Conservation (phyloP, 495 filamentous ascomycete genomes). For the Penicillium simplicissimum region DNA sequence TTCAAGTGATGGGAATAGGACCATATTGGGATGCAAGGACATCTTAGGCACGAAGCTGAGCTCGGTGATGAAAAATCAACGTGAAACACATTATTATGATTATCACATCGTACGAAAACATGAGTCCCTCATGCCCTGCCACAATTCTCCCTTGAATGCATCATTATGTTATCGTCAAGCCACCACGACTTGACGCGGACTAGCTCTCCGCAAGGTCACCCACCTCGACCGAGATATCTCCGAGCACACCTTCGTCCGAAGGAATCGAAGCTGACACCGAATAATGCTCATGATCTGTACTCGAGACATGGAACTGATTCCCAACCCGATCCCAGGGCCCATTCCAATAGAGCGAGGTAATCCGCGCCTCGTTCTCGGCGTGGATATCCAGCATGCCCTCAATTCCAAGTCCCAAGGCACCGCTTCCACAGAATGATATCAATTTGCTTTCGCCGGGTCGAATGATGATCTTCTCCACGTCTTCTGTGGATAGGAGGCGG, state of each 20-base stretch:
- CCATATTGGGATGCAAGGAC: no score
- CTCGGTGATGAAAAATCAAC: not conserved
- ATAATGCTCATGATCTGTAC: slow-evolving; percentile 7
- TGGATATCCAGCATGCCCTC: slow-evolving; percentile 18
- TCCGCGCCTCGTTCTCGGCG: not conserved
- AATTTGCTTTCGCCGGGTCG: slow-evolving; percentile 8
- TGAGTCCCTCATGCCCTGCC: not conserved
- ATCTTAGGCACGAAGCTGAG: no score
- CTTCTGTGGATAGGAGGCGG: slow-evolving; percentile 6
- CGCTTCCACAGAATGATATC: slow-evolving; percentile 14
- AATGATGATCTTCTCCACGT: slow-evolving; percentile 11
- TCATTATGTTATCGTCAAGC: not conserved
- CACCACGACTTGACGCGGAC: not conserved
- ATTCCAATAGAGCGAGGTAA: slow-evolving; percentile 16
- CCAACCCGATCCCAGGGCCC: slow-evolving; percentile 6
- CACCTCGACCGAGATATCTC: slow-evolving; percentile 13
- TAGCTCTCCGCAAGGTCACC: slow-evolving; percentile 1
- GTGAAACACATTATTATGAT: not conserved
- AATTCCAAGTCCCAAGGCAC: not conserved
- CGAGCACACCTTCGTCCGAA: slow-evolving; percentile 10
- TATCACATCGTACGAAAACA: not conserved
- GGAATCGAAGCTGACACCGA: slow-evolving; percentile 5
- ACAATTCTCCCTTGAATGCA: not conserved
- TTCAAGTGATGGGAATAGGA: no score
- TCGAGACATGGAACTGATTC: slow-evolving; percentile 12